Conservation (phyloP, 352 stramenopile species). For the Phytophthora cactorum region DNA sequence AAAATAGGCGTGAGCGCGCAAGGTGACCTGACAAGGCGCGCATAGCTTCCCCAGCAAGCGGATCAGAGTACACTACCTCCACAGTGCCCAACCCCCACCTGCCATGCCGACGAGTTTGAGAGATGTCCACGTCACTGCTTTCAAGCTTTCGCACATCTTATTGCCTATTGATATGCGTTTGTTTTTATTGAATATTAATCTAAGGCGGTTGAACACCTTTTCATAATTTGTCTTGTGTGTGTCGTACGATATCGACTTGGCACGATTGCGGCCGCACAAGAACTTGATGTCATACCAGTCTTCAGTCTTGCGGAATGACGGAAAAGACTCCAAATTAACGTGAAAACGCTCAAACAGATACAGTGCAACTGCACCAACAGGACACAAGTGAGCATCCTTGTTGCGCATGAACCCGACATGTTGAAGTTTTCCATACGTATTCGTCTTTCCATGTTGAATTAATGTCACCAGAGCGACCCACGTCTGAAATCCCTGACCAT, state of each 20-base stretch:
- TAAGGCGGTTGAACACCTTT: neutral
- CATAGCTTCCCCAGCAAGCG: constrained; percentile 2
- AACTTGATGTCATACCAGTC: constrained; percentile 19
- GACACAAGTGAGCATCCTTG: constrained; percentile 8
- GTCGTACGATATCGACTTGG: neutral
- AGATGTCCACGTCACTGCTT: constrained; percentile 1
- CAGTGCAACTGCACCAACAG: constrained; percentile 2
- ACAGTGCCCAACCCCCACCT: constrained; percentile 4
- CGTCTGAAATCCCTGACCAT: constrained; percentile 10
- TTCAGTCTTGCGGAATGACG: neutral
- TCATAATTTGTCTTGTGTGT: constrained; percentile 13
- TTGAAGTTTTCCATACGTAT: constrained; percentile 11
- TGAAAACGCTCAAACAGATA: constrained; percentile 9
- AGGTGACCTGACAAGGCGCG: neutral
- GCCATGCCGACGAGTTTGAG: constrained; percentile 1
- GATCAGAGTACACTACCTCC: constrained; percentile 6
- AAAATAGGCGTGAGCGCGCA: neutral
- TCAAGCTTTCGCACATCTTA: constrained; percentile 4
- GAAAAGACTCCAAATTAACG: neutral
- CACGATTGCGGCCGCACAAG: neutral
- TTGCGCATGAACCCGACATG: constrained; percentile 6
- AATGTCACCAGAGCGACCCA: neutral
- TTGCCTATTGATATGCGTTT: constrained; percentile 9
- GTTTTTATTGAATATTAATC: constrained; percentile 7
- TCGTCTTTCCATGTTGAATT: neutral